phyloP scores from a whole-genome alignment of 352 stramenopile species.

The Plasmopara halstedii region DNA sequence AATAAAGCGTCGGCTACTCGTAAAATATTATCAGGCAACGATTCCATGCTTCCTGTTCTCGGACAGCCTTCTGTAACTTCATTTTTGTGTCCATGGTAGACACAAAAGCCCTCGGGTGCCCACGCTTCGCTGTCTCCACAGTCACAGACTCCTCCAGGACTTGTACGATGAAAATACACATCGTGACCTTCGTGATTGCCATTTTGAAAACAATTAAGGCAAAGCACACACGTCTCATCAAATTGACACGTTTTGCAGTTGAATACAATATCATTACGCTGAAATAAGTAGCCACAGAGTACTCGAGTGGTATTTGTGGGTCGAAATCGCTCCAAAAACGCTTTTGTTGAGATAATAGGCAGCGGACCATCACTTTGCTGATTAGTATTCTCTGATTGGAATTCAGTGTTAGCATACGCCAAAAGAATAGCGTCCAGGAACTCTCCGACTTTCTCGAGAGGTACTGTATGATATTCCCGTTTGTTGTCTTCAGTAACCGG shows the following conservation, averaged over 20 bases:
- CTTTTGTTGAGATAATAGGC: conserved; percentile 28
- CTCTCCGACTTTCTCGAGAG: conserved; percentile 15
- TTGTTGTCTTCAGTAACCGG: not conserved
- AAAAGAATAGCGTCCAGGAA: conserved; percentile 55
- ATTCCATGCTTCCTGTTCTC: conserved; percentile 14
- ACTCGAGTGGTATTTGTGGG: conserved; percentile 41
- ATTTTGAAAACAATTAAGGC: conserved; percentile 93
- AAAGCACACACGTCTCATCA: conserved; percentile 97
- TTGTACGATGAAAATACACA: conserved; percentile 78
- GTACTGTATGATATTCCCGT: conserved; percentile 10
- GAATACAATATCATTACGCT: conserved; percentile 96
- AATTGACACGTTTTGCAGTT: conserved; percentile 98
- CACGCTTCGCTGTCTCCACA: conserved; percentile 98
- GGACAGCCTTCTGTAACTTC: conserved; percentile 3
- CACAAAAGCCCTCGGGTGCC: conserved; percentile 91
- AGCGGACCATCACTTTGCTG: conserved; percentile 6
- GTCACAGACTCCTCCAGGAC: conserved; percentile 92
- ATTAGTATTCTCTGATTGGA: conserved; percentile 5
- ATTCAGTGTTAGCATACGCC: conserved; percentile 19
- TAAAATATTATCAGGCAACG: conserved; percentile 35
- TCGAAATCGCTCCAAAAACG: conserved; percentile 56
- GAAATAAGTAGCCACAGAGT: conserved; percentile 95
- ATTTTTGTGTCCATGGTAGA: conserved; percentile 65
- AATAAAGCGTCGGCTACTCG: conserved; percentile 58
- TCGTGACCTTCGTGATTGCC: conserved; percentile 94